phyloP scores from a whole-genome alignment of 2,329 filamentous ascomycete species.

The Aspergillus bombycis region DNA sequence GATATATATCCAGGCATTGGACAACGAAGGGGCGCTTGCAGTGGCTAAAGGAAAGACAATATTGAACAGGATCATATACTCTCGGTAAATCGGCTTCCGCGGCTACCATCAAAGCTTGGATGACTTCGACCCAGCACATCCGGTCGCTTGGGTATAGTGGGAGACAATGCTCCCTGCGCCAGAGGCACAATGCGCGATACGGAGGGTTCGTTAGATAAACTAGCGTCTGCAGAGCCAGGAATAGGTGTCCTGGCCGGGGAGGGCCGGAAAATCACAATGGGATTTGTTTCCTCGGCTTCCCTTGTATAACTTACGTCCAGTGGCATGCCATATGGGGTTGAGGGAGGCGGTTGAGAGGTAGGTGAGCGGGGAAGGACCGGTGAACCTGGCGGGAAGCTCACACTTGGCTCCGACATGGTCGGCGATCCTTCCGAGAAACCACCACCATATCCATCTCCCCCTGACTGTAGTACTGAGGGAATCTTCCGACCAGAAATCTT shows the following conservation, averaged over 20 bases:
- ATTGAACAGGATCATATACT: slow-evolving; percentile 29
- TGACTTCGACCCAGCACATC: slow-evolving; percentile 49
- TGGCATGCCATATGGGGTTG: slow-evolving; percentile 33
- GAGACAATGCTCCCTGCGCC: slow-evolving; percentile 29
- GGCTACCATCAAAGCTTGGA: slow-evolving; percentile 48
- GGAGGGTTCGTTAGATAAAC: slow-evolving; percentile 26
- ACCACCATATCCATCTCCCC: slow-evolving; percentile 51
- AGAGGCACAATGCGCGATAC: slow-evolving; percentile 30
- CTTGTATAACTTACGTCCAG: slow-evolving; percentile 36
- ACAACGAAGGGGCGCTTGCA: background rate
- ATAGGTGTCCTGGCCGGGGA: slow-evolving; percentile 49
- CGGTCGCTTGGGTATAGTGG: slow-evolving; percentile 32
- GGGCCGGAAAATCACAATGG: slow-evolving; percentile 43
- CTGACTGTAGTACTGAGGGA: slow-evolving; percentile 48
- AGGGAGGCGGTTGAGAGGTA: slow-evolving; percentile 31
- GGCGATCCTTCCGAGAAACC: slow-evolving; percentile 36
- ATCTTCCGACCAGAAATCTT: slow-evolving; percentile 54
- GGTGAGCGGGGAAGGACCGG: slow-evolving; percentile 28
- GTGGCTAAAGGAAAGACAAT: slow-evolving; percentile 13
- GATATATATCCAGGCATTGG: slow-evolving; percentile 12
- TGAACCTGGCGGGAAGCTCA: slow-evolving; percentile 27
- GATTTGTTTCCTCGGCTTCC: slow-evolving; percentile 32
- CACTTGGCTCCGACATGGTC: slow-evolving; percentile 29
- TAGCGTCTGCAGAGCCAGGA: slow-evolving; percentile 37
- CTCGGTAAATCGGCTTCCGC: slow-evolving; percentile 49